Conservation (phyloP, 2,329 filamentous ascomycete genomes). For the Ambrosiella cleistominuta region DNA sequence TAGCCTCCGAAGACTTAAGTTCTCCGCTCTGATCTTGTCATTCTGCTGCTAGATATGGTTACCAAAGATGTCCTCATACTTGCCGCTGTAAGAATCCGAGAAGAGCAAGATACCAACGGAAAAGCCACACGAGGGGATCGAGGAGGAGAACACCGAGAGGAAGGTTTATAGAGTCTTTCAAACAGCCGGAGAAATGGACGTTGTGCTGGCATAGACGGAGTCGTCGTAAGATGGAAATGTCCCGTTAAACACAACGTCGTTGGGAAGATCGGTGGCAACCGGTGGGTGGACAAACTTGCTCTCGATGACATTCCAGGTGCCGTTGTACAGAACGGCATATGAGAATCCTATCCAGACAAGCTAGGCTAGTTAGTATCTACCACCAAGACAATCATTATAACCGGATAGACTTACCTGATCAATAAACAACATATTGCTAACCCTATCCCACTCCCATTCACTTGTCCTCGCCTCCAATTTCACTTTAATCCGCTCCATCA, state of each 20-base stretch:
- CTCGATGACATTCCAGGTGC: constrained; percentile 33
- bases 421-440: constrained; percentile 37
- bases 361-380: constrained; percentile 14
- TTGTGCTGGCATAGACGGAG: constrained; percentile 1
- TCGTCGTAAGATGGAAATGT: background rate
- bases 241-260: constrained; percentile 15
- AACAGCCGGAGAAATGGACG: constrained; percentile 37
- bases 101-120: constrained; percentile 38
- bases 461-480: constrained; percentile 37
- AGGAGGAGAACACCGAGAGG: constrained; percentile 38
- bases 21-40: constrained; percentile 21
- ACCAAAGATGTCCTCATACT: constrained; percentile 50
- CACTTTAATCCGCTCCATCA: constrained; percentile 24
- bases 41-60: constrained; percentile 45
- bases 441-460: constrained; percentile 48
- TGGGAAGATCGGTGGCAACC: constrained; percentile 20
- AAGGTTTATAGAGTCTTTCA: constrained; percentile 51
- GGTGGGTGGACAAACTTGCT: constrained; percentile 21
- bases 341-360: constrained; percentile 55
- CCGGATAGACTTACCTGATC: constrained; percentile 26
- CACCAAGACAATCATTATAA: constrained; percentile 13
- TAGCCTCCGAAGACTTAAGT: constrained; percentile 23
- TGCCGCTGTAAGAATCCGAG: constrained; percentile 52
- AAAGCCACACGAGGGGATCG: constrained; percentile 33
- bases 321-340: constrained; percentile 45